Evolutionary conservation across 208 protist species (phyloP).

Genomic region (Trypanosoma theileri): DNA sequence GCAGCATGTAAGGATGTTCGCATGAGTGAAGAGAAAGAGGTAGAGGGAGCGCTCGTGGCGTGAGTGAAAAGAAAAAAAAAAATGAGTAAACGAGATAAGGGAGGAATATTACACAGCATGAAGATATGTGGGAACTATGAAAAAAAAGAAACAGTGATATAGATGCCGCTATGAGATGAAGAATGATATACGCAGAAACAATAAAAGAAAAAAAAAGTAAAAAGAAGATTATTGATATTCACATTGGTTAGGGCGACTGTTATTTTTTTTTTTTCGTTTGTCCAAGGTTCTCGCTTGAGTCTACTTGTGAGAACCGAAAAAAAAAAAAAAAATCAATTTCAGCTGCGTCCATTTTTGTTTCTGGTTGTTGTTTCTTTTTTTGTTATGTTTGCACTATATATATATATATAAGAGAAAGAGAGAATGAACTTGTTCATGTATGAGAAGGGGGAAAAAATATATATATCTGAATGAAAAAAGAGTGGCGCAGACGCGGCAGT

Average conservation of each 20-base stretch:
- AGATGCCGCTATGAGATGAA: not conserved
- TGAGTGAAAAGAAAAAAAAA: conserved; percentile 9
- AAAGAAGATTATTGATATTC: not conserved
- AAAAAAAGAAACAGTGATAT: not conserved
- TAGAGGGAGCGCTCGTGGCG: too few relatives aligned
- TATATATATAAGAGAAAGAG: not conserved
- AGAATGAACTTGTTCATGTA: not conserved
- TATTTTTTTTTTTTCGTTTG: too few relatives aligned
- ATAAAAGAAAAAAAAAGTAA: conserved; percentile 3
- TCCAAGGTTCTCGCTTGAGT: too few relatives aligned
- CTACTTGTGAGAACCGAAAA: not conserved
- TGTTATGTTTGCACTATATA: too few relatives aligned
- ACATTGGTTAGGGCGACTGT: too few relatives aligned
- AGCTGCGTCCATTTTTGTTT: too few relatives aligned
- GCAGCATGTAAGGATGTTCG: too few relatives aligned
- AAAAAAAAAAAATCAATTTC: not conserved
- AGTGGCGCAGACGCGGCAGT: not conserved
- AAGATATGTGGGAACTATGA: not conserved
- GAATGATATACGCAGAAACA: not conserved
- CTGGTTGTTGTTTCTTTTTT: too few relatives aligned
- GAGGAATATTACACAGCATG: not conserved
- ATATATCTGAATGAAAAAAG: not conserved
- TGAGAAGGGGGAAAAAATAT: not conserved
- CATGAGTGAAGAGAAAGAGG: too few relatives aligned
- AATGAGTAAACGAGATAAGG: conserved; percentile 1